Conservation (phyloP, 805 yeast genomes). For the Zygosaccharomyces siamensis region DNA sequence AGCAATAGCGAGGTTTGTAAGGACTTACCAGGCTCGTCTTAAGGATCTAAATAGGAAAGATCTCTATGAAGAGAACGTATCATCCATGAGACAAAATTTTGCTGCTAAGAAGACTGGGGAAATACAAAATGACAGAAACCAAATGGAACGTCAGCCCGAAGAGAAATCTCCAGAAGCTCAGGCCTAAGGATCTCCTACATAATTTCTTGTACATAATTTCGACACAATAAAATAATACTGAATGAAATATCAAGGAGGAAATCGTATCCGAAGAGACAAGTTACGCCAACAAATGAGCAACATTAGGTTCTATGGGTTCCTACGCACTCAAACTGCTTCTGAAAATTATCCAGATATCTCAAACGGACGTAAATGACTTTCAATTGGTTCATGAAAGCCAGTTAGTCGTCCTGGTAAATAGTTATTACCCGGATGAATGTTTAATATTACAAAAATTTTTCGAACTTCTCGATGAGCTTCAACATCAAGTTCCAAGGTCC, state of each 20-base stretch:
- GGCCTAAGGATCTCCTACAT: not conserved
- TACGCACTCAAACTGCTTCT: not conserved
- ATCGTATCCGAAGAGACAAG: not conserved
- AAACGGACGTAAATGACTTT: not conserved
- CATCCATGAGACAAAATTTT: conserved; percentile 7
- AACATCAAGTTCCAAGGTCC: not conserved
- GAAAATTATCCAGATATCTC: not conserved
- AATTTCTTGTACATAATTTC: not conserved
- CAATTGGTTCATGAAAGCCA: not conserved
- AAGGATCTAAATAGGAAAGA: conserved; percentile 12
- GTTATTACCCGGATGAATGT: not conserved
- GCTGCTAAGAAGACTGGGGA: conserved; percentile 1
- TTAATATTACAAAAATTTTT: conserved; percentile 3
- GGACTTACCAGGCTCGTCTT: conserved; percentile 10
- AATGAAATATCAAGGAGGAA: not conserved
- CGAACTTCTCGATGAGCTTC: conserved; percentile 4
- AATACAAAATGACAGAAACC: not conserved
- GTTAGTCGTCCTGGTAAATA: not conserved
- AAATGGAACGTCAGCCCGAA: not conserved
- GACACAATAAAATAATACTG: not conserved
- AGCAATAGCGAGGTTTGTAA: conserved; percentile 13
- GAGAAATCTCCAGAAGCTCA: not conserved
- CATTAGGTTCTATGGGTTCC: not conserved
- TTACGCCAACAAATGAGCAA: not conserved
- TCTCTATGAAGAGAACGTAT: conserved; percentile 14